phyloP scores from a whole-genome alignment of 2,329 filamentous ascomycete species.

The Magnaporthiopsis poae region DNA sequence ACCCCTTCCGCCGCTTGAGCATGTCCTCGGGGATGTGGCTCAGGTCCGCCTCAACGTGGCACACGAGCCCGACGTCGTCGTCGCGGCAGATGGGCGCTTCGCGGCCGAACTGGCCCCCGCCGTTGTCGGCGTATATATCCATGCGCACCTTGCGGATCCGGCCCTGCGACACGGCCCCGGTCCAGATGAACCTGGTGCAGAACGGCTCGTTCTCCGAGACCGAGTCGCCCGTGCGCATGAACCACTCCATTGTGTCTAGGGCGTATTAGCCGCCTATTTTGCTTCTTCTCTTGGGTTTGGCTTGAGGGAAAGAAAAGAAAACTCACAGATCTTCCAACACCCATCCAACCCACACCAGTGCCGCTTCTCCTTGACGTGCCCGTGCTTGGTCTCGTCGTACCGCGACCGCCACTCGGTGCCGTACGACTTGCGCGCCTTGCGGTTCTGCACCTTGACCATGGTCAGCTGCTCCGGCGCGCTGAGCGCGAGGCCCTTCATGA shows the following conservation, averaged over 20 bases:
- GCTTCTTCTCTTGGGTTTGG: neutral
- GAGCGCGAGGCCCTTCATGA: conserved; percentile 36
- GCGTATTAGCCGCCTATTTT: neutral
- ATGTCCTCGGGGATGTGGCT: conserved; percentile 29
- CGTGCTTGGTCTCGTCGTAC: conserved; percentile 23
- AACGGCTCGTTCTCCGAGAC: conserved; percentile 32
- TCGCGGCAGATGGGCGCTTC: conserved; percentile 26
- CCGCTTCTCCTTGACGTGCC: conserved; percentile 21
- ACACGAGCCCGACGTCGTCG: conserved; percentile 26
- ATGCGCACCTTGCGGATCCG: conserved; percentile 25
- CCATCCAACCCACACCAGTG: conserved; percentile 29
- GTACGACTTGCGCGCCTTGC: conserved; percentile 34
- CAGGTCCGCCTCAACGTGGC: conserved; percentile 30
- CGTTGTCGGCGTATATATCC: conserved; percentile 27
- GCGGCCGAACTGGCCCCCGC: conserved; percentile 2
- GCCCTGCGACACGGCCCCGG: conserved; percentile 23
- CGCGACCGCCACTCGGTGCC: conserved; percentile 26
- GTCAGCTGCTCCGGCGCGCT: conserved; percentile 22
- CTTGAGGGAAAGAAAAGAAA: too few species aligned
- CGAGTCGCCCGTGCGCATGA: conserved; percentile 28
- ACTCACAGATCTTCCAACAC: conserved; percentile 23
- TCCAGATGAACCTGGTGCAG: conserved; percentile 23
- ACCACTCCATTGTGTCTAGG: conserved; percentile 31
- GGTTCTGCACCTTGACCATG: conserved; percentile 29
- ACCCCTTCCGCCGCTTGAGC: conserved; percentile 23